Base-by-base conservation (phyloP, 2,329 filamentous ascomycete genomes). In the Cladosporium sp. region DNA sequence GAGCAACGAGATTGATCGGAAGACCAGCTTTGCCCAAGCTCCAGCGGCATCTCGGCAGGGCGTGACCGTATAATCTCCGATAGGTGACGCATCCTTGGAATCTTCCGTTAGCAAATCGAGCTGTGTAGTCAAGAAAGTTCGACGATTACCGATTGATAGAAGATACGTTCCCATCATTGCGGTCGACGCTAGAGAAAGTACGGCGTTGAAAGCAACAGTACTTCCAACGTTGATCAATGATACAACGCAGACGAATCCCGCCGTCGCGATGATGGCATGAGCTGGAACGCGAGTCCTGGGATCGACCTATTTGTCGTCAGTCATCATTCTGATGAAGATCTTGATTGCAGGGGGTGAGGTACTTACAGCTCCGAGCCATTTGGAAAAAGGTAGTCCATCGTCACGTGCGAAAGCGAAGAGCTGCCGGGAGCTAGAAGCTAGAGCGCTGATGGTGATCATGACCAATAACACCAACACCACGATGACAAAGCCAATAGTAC, bases 141-240 rank as follows among this genome's bases (percentile, higher is more conserved):
- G 31, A 16, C 26, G 26, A 28, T 6, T 52, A 61, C 72, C 74
- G 46, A 80, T 74, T 2, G 76, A 74, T 33, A 77, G 66, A 26
- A 79, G 75, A 67, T 81, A 80, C 16, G 80, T 76, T 1, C 74
- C 73, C 67, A 83, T 75, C 21, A 80, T 72, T 23, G 79, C 78
- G 26, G 71, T 75, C 5, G 77, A 75, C 3, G 75, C 75, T 11
- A 82, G 73, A 6, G 78, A 78, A 26, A 82, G 76, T 57, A 80
- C 78, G 50, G 78, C 79, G 65, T 77, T 75, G 62, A 83, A 76
- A 12, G 78, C 78, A 14, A 77, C 74, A 31, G 74, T 78, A 53
- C 73, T 74, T 40, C 72, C 72, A 37, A 78, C 68, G 33, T 75
- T 77, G 46, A 79, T 73, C 10, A 78, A 66, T 18, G 73, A 71